These are phyloP conservation scores for Opeltia flavorubescens DNA, from an alignment of 495 filamentous ascomycete species.

Conservation along the genomic window DNA sequence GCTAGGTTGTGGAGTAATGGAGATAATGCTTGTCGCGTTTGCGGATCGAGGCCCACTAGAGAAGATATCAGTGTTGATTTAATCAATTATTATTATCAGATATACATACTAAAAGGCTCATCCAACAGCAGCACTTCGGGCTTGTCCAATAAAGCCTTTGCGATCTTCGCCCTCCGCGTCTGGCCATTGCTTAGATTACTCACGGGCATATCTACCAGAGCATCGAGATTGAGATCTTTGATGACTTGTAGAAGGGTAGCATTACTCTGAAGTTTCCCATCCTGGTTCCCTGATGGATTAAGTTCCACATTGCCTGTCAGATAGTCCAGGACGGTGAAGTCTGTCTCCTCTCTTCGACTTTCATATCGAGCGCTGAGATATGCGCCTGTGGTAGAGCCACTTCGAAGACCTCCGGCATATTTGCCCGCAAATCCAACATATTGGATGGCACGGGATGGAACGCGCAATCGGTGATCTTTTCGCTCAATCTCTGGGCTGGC, in stretches of 20 bases:
- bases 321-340: slow-evolving; percentile 71
- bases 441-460: slow-evolving; percentile 51
- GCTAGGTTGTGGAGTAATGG: slow-evolving; percentile 52
- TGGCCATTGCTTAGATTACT: slow-evolving; percentile 88
- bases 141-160: slow-evolving; percentile 60
- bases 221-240: slow-evolving; percentile 45
- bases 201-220: slow-evolving; percentile 63
- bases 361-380: slow-evolving; percentile 93
- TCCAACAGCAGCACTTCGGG: slow-evolving; percentile 79
- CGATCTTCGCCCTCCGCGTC: slow-evolving; percentile 72
- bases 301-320: slow-evolving; percentile 63
- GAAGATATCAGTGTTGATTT: neutral
- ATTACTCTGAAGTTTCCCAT: slow-evolving; percentile 30
- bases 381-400: slow-evolving; percentile 41
- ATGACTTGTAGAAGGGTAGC: slow-evolving; percentile 43
- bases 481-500: slow-evolving; percentile 42
- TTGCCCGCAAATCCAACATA: slow-evolving; percentile 72
- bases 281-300: slow-evolving; percentile 47
- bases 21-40: slow-evolving; percentile 54
- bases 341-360: slow-evolving; percentile 67
- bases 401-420: slow-evolving; percentile 37
- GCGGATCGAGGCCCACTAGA: slow-evolving; percentile 76
- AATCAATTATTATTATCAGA: neutral
- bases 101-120: slow-evolving; percentile 68
- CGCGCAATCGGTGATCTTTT: slow-evolving; percentile 39